Conservation (phyloP, 1,139 yeast genomes). For the Sugiyamaella grinbergsii region DNA sequence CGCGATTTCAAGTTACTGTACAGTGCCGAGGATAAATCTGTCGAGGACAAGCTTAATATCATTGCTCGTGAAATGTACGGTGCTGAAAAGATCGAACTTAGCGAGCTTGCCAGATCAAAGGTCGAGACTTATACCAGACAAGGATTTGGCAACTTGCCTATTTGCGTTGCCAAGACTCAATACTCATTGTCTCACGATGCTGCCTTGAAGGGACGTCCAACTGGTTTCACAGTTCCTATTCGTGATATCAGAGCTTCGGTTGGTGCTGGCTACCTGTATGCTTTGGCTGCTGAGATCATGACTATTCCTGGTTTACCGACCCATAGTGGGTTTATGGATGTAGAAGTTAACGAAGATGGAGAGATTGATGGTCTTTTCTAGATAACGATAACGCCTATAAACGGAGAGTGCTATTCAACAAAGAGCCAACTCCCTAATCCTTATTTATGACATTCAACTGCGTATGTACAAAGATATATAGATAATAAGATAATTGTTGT, state of each 20-base stretch:
- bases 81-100: constrained; percentile 83
- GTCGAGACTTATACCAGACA: constrained; percentile 81
- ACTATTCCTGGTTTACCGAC: constrained; percentile 98
- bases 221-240: constrained; percentile 92
- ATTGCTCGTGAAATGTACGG: constrained; percentile 95
- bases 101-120: constrained; percentile 82
- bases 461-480: constrained; percentile 17
- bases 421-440: constrained; percentile 7
- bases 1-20: constrained; percentile 69
- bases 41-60: constrained; percentile 78
- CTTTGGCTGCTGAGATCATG: constrained; percentile 95
- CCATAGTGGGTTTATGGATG: constrained; percentile 95
- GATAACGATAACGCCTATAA: constrained; percentile 16
- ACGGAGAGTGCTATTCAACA: constrained; percentile 17
- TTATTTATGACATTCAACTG: constrained; percentile 21
- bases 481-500: no score
- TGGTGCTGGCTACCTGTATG: constrained; percentile 96
- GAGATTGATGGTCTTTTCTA: constrained; percentile 93
- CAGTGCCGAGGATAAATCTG: constrained; percentile 64
- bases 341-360: constrained; percentile 89
- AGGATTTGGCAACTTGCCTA: constrained; percentile 90
- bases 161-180: constrained; percentile 97
- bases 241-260: constrained; percentile 92
- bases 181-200: constrained; percentile 96
- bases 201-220: constrained; percentile 88